Conservation (phyloP, 495 filamentous ascomycete species). For the Talaromyces borbonicus region DNA sequence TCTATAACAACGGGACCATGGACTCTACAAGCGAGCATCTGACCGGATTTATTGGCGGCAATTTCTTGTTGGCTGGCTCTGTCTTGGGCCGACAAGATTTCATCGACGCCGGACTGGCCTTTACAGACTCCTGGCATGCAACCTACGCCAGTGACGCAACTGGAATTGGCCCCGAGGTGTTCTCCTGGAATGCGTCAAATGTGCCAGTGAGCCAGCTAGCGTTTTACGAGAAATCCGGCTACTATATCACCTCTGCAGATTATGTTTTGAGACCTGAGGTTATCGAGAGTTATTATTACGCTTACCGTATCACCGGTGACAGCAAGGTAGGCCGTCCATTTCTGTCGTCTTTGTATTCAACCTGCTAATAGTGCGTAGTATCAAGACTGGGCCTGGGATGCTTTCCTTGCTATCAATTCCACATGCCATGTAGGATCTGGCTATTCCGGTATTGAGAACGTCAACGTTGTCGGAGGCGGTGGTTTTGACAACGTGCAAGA, state of each 20-base stretch:
- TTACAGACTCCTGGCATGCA: slow-evolving; percentile 64
- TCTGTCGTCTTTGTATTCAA: background rate
- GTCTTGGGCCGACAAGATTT: slow-evolving; percentile 54
- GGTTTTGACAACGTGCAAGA: slow-evolving; percentile 62
- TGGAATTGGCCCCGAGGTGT: slow-evolving; percentile 70
- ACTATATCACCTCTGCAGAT: slow-evolving; percentile 51
- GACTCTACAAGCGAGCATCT: slow-evolving; percentile 52
- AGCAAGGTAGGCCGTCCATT: slow-evolving; percentile 28
- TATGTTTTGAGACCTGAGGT: slow-evolving; percentile 80
- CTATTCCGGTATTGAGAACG: slow-evolving; percentile 54
- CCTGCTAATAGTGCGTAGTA: slow-evolving; percentile 39
- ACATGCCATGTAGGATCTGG: slow-evolving; percentile 56
- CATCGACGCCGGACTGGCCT: slow-evolving; percentile 61
- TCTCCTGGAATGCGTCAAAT: slow-evolving; percentile 52
- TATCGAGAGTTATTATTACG: slow-evolving; percentile 83
- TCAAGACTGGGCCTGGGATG: slow-evolving; percentile 79
- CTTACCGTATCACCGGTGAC: slow-evolving; percentile 67
- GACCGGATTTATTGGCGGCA: slow-evolving; percentile 80
- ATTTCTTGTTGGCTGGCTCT: slow-evolving; percentile 76
- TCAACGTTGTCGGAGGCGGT: slow-evolving; percentile 55
- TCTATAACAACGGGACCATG: slow-evolving; percentile 44
- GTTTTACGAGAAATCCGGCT: slow-evolving; percentile 59
- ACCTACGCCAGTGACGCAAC: slow-evolving; percentile 63
- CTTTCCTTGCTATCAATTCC: slow-evolving; percentile 58
- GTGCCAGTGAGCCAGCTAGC: slow-evolving; percentile 37